Evolutionary conservation across 306 rosid genomes (phyloP), one percentile per base, ranked within the genome.

Genomic region (Delonix regia): DNA sequence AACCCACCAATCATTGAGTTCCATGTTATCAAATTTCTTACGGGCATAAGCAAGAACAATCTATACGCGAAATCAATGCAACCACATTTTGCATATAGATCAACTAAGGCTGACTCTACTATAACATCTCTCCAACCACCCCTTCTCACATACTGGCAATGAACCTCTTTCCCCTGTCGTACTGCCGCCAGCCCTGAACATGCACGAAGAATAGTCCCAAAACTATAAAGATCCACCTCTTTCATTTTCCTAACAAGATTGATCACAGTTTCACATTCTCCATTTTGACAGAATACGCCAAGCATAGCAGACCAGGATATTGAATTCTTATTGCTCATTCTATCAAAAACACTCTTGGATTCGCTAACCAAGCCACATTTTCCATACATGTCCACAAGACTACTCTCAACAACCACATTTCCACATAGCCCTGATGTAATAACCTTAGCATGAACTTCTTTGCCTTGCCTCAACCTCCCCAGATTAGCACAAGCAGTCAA

Each of bases 361-460:
- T 76, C 71, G 0, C 44, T 47, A 55, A 90, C 86, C 0, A 80
- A 76, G 25, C 98, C 91, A 33, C 97, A 94, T 78, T 94, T 94
- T 22, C 98, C 98, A 82, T 94, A 94, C 97, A 94, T 92, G 61
- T 94, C 98, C 76, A 94, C 88, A 53, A 92, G 82, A 77, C 98
- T 94, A 66, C 98, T 92, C 83, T 88, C 97, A 15, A 92, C 97
- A 65, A 94, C 85, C 78, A 94, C 97, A 72, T 92, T 86, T 1
- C 93, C 97, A 33, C 79, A 53, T 30, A 85, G 73, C 33, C 95
- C 97, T 36, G 83, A 78, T 0, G 86, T 66, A 69, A 94, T 57
- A 52, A 90, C 90, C 78, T 82, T 92, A 3, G 85, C 87, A 76
- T 94, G 98, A 62, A 94, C 82, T 83, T 90, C 84, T 42, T 70